Evolutionary conservation across 2,329 filamentous ascomycete genomes (phyloP), one percentile per base, ranked within the genome.

Genomic region (Cylindrodendrum hubeiense): DNA sequence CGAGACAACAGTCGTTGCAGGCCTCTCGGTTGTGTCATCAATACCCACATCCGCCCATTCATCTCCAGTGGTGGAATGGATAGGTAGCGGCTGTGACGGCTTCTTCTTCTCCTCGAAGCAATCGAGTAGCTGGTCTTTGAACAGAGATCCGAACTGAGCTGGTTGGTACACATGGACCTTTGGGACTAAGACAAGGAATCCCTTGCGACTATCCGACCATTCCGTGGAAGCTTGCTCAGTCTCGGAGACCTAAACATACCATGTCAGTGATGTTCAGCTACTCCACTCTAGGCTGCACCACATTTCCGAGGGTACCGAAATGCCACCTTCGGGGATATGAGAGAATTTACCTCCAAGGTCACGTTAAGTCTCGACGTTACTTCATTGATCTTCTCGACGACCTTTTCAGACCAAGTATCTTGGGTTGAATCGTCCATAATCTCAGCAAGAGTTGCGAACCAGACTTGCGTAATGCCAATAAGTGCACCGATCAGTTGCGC

Each of bases 1-100:
- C 43, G 52, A 3, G 9, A 26, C 19, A 1, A 7, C 6, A 6
- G n/a, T n/a, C 6, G 49, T 58, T 3, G 9, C 19, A n/a, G 53
- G 34, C 53, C 13, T 67, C 28, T 68, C 72, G 19, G 52, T 17
- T 22, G 56, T 37, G 26, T 71, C 56, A 49, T 77, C 80, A 12
- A 79, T 67, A 3, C 77, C 76, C 1, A 86, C 76, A 28, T 83
- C 80, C 12, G 81, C 82, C 83, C 84, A 85, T 63, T 83, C 83
- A 30, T 85, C 83, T 5, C 68, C 71, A 6, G 71, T 74, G 10
- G 67, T 68, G 28, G 67, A 73, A 49, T 68, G 72, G 26, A 70
- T 71, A 2, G 66, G 65, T 17, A 68, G 34, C 5, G 65, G 41
- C 17, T 9, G 66, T 39, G 10, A 53, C 37, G 13, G 57, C 63